phyloP scores from a whole-genome alignment of 1,284 basidiomycete genomes.

The Leccinum subrobustum region DNA sequence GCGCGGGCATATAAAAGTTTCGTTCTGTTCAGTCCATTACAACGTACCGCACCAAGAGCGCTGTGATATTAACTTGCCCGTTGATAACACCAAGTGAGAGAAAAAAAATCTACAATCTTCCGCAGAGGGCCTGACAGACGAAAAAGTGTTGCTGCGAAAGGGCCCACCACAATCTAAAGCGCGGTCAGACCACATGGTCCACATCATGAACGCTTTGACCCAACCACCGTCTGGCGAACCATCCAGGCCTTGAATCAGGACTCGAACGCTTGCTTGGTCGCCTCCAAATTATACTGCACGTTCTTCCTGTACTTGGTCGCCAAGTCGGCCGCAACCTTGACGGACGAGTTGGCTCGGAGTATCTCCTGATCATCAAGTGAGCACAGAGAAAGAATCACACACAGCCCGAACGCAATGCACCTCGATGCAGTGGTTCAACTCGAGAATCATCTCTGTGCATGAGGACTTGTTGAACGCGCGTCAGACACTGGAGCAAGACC shows the following conservation, averaged over 20 bases:
- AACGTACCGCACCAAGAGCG: neutral
- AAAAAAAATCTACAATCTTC: neutral
- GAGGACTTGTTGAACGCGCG: conserved; percentile 51
- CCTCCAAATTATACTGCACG: conserved; percentile 82
- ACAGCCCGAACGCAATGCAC: conserved; percentile 33
- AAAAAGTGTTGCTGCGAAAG: neutral
- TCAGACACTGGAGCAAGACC: conserved; percentile 2
- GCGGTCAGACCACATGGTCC: neutral
- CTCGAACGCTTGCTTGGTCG: conserved; percentile 43
- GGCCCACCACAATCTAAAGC: neutral
- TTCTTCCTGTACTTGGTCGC: conserved; percentile 82
- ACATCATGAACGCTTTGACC: neutral
- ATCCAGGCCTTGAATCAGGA: neutral
- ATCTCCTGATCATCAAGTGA: conserved; percentile 52
- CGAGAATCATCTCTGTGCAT: conserved; percentile 77
- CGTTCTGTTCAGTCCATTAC: neutral
- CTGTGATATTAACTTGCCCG: neutral
- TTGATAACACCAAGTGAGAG: neutral
- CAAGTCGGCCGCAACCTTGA: conserved; percentile 76
- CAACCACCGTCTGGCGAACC: neutral
- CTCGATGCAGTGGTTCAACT: conserved; percentile 78
- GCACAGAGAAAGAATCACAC: neutral
- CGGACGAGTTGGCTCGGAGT: conserved; percentile 63
- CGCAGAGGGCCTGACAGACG: neutral
- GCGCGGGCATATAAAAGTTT: too few species aligned